Base-by-base conservation (phyloP, 345 rosid species). In the Salix exigua region DNA sequence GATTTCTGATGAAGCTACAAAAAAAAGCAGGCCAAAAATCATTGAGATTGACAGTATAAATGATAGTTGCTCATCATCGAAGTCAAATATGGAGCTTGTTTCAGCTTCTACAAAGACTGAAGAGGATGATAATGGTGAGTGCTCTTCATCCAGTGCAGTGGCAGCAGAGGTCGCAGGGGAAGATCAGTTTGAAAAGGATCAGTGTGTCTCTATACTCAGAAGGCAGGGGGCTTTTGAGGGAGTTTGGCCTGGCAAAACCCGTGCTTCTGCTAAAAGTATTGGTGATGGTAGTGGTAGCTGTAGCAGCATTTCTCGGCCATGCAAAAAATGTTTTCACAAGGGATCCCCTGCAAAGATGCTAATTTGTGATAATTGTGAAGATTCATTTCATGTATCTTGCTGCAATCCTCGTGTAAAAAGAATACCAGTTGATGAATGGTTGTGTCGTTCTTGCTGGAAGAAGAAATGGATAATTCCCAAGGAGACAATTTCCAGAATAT, bases 341-440 rank as follows among this genome's bases (percentile, higher is more conserved):
- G 97, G 79, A 75, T 74, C 85, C 64, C 33, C 86, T 1, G 73
- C 63, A 70, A 80, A 87, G 80, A 90, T 96, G 95, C 78, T 96
- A 73, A 83, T 94, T 64, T 96, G 99, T 83, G 98, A 94, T 88
- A 72, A 83, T 68, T 96, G 99, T 84, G 94, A 94, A 82, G 92
- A 80, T 53, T 88, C 94, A 64, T 92, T 89, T 89, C 98, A 96
- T 82, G 46, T 92, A 78, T 75, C 86, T 68, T 96, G 99, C 84
- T 88, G 90, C 72, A 85, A 77, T 83, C 89, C 89, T 48, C 89
- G 76, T 50, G 53, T 84, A 76, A 93, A 85, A 77, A 80, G 77
- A 58, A 74, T 85, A 78, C 89, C 89, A 6, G 75, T 73, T 40
- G 91, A 88, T 86, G 97, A 96, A 79, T 96, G 99, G 98, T 81